phyloP scores from a whole-genome alignment of 2,329 filamentous ascomycete species.

The Knufia fluminis region DNA sequence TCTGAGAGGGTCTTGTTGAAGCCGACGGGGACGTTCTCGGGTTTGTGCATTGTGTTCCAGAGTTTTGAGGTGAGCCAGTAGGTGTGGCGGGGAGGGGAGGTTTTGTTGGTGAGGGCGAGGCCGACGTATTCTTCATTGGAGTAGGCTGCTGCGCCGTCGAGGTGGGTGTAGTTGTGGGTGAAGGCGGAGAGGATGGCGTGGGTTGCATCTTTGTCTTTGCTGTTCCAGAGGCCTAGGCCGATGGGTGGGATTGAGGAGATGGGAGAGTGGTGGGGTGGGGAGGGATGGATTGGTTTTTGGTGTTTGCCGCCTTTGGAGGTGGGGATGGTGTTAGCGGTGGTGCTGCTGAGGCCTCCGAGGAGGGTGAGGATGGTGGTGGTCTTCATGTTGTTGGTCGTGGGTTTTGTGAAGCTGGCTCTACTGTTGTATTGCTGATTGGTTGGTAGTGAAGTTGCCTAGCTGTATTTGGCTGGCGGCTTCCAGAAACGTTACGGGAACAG shows the following conservation, averaged over 20 bases:
- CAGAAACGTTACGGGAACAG: neutral
- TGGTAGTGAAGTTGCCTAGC: neutral
- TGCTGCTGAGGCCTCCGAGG: neutral
- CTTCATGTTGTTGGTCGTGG: neutral
- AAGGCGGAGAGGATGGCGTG: conserved; percentile 28
- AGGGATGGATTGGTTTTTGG: conserved; percentile 5
- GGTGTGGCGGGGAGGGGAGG: conserved; percentile 49
- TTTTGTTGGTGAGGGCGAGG: conserved; percentile 51
- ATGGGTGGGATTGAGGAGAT: conserved; percentile 27
- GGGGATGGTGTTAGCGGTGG: neutral
- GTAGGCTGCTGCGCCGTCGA: conserved; percentile 32
- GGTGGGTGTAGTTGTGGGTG: conserved; percentile 31
- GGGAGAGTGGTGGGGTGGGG: neutral
- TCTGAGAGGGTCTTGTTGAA: conserved; percentile 33
- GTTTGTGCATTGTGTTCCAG: conserved; percentile 62
- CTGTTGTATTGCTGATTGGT: neutral
- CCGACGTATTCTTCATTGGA: conserved; percentile 63
- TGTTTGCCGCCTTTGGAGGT: neutral
- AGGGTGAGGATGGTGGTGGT: neutral
- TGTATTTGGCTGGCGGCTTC: neutral
- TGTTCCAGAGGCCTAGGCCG: conserved; percentile 33
- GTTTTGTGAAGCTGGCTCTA: neutral
- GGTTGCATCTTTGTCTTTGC: conserved; percentile 25
- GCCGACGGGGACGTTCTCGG: conserved; percentile 52
- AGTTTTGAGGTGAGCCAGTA: conserved; percentile 74